Conservation (phyloP, 768 basidiomycete genomes). For the Gyrodon lividus region DNA sequence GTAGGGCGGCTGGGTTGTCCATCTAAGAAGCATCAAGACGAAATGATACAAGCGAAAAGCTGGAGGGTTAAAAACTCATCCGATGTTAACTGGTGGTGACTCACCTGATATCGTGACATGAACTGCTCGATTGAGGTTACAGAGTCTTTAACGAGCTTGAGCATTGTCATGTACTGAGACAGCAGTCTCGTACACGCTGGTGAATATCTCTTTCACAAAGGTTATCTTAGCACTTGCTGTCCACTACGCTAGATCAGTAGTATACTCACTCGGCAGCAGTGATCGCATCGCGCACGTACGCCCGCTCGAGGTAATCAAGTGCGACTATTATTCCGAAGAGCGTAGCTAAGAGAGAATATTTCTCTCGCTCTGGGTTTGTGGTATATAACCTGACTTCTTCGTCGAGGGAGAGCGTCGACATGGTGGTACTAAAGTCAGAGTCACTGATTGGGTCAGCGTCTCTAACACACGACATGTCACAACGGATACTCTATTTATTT, state of each 20-base stretch:
- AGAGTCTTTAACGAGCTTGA: conserved; percentile 90
- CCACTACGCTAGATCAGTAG: background rate
- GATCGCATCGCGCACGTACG: conserved; percentile 92
- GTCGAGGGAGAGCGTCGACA: conserved; percentile 64
- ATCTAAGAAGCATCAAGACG: conserved; percentile 49
- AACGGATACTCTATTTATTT: no score
- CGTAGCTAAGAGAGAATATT: conserved; percentile 82
- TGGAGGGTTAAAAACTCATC: background rate
- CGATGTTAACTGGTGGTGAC: conserved; percentile 18
- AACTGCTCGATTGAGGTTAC: conserved; percentile 86
- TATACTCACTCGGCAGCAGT: conserved; percentile 81
- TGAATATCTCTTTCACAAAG: conserved; percentile 72
- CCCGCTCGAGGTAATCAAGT: conserved; percentile 92
- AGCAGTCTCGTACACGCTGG: conserved; percentile 93
- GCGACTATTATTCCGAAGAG: conserved; percentile 90
- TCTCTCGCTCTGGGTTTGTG: conserved; percentile 87
- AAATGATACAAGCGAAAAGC: background rate
- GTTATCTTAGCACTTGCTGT: conserved; percentile 6
- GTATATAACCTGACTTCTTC: conserved; percentile 90
- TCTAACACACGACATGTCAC: no score
- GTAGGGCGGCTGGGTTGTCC: conserved; percentile 91
- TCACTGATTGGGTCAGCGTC: no score
- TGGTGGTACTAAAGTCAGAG: background rate
- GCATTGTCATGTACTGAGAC: conserved; percentile 96
- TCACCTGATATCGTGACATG: conserved; percentile 82